phyloP scores from a whole-genome alignment of 2,329 filamentous ascomycete species.

The Tolypocladium pustulatum region DNA sequence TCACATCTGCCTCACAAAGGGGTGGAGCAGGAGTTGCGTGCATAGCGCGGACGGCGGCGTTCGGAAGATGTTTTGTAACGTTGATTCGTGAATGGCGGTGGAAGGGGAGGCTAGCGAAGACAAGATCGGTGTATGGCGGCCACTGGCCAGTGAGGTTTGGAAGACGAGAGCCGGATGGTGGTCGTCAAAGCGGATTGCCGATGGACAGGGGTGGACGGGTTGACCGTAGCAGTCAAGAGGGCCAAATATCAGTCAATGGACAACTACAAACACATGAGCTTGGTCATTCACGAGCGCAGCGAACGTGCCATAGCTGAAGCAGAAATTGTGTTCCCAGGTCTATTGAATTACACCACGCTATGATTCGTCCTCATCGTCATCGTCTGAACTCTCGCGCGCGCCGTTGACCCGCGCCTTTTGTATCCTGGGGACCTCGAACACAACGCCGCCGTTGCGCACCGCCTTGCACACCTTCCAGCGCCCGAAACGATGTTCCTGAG shows the following conservation, averaged over 20 bases:
- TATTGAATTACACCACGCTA: slow-evolving; percentile 4
- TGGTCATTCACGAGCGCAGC: not conserved
- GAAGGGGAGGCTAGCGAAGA: too few species aligned
- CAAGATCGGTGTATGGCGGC: not conserved
- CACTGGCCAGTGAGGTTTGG: not conserved
- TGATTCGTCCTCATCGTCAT: slow-evolving; percentile 11
- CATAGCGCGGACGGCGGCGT: not conserved
- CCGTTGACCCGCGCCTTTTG: slow-evolving; percentile 11
- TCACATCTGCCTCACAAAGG: not conserved
- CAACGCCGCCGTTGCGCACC: slow-evolving; percentile 72
- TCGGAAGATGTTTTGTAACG: not conserved
- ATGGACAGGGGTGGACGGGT: too few species aligned
- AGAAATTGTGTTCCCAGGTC: not conserved
- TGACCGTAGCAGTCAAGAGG: not conserved
- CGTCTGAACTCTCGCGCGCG: slow-evolving; percentile 8
- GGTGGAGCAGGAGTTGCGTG: not conserved
- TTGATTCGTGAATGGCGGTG: not conserved
- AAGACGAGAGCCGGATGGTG: not conserved
- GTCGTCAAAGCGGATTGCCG: not conserved
- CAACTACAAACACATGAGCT: not conserved
- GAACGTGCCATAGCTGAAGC: not conserved
- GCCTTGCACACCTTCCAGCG: slow-evolving; percentile 59
- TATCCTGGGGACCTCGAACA: slow-evolving; percentile 67
- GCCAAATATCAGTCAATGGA: not conserved
- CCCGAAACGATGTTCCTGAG: slow-evolving; percentile 76